Percentiles rank a stretch among this genome's conserved stretches.
phyloP scores from a whole-genome alignment of 2,329 filamentous ascomycete genomes.

The Diaporthe citri region DNA sequence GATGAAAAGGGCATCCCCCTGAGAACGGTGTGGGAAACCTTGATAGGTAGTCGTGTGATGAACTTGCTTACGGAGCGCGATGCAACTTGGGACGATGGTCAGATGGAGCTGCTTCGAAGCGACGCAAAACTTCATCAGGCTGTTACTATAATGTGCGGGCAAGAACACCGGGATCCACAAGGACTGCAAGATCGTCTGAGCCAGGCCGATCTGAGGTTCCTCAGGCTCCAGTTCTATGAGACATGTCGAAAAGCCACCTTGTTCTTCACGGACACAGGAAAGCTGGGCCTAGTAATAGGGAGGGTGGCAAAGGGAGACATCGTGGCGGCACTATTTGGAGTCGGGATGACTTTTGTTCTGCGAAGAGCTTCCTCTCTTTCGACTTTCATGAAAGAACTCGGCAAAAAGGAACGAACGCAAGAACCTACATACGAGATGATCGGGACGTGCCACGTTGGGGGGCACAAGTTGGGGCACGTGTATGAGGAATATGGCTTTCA shows the following conservation, averaged over 20 bases:
- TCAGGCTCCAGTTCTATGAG: background rate
- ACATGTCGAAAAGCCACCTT: background rate
- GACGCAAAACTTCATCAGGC: background rate
- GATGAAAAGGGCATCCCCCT: background rate
- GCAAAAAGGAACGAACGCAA: background rate
- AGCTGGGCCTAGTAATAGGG: background rate
- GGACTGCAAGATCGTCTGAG: background rate
- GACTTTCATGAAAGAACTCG: background rate
- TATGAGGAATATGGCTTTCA: background rate
- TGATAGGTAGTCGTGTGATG: background rate
- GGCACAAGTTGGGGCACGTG: background rate
- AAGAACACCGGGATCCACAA: background rate
- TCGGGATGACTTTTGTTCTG: constrained; percentile 17
- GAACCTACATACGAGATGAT: constrained; percentile 2
- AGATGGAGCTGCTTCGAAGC: background rate
- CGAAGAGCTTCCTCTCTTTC: background rate
- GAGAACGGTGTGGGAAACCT: background rate
- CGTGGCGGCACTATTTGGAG: constrained; percentile 22
- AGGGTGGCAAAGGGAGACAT: constrained; percentile 15
- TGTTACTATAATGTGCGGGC: constrained; percentile 5
- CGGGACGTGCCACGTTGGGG: background rate
- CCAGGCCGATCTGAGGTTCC: background rate
- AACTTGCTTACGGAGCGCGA: background rate
- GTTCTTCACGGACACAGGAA: constrained; percentile 24
- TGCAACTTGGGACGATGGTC: background rate